Percentiles rank a stretch among this genome's conserved stretches.
These are phyloP conservation scores for Pyricularia sp. DNA, from an alignment of 2,329 filamentous ascomycete species.

Conservation along the genomic window DNA sequence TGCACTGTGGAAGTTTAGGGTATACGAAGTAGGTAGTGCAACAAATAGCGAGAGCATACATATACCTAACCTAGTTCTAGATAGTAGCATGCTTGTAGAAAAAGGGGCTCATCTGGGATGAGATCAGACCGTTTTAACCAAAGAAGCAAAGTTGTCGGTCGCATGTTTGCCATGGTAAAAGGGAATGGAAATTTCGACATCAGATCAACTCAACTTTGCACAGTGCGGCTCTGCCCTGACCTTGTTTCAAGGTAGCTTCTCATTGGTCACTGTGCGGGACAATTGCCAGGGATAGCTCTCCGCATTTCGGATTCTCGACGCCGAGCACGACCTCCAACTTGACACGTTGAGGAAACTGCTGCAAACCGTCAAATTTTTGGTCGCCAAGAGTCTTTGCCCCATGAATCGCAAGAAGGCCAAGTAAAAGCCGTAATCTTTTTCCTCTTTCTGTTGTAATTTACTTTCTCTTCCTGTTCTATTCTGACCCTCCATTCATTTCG, in stretches of 20 bases:
- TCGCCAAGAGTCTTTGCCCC: not conserved
- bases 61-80: too few species aligned
- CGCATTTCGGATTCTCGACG: not conserved
- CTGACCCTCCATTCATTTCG: not conserved
- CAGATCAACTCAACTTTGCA: not conserved
- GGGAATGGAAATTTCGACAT: not conserved
- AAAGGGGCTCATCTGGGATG: not conserved
- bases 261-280: not conserved
- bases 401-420: constrained; percentile 1
- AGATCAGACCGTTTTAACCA: not conserved
- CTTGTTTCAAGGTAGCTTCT: not conserved
- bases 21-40: not conserved
- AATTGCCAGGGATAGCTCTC: not conserved
- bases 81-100: not conserved
- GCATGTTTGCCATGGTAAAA: not conserved
- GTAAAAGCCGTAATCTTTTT: not conserved
- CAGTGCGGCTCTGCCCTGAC: not conserved
- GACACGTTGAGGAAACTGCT: constrained; percentile 5
- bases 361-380: not conserved
- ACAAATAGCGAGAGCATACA: not conserved
- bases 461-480: not conserved
- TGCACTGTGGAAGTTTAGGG: too few species aligned
- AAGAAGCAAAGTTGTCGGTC: not conserved
- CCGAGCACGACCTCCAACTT: not conserved
- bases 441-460: too few species aligned